These are phyloP conservation scores for Zygoascus bituminiphila DNA, from an alignment of 805 yeast species.

Conservation along the genomic window DNA sequence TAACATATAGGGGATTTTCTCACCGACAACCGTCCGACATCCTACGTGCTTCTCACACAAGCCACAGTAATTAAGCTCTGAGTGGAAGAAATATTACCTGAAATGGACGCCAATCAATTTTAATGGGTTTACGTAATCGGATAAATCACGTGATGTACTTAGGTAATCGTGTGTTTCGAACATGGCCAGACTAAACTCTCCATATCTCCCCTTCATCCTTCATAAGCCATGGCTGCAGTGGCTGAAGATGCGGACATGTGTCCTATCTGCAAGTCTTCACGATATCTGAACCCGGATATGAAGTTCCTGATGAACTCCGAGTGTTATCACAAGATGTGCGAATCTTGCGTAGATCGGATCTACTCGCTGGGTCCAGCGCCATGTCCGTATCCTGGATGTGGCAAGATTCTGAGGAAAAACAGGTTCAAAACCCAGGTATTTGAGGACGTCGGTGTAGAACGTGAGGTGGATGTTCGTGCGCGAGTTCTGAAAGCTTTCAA, in stretches of 20 bases:
- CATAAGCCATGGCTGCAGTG: background rate
- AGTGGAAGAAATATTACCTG: too few relatives aligned
- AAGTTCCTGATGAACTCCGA: constrained; percentile 89
- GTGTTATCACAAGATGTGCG: constrained; percentile 97
- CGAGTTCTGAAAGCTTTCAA: constrained; percentile 72
- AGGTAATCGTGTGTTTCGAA: too few relatives aligned
- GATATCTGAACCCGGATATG: constrained; percentile 90
- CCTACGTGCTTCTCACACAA: too few relatives aligned
- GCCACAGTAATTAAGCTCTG: too few relatives aligned
- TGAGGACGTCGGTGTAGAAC: constrained; percentile 82
- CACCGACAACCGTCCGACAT: too few relatives aligned
- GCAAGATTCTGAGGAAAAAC: constrained; percentile 76
- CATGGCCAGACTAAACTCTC: background rate
- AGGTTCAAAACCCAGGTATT: constrained; percentile 87
- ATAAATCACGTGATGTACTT: too few relatives aligned
- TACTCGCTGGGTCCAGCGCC: constrained; percentile 93
- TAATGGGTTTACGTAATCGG: too few relatives aligned
- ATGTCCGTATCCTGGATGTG: constrained; percentile 91
- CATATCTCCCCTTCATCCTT: background rate
- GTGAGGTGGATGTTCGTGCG: constrained; percentile 84
- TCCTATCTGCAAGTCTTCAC: constrained; percentile 94
- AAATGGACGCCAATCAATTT: too few relatives aligned
- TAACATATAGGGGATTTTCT: too few relatives aligned
- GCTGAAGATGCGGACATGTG: constrained; percentile 57
- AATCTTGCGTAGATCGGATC: constrained; percentile 88